Evolutionary conservation across 441 rosid genomes (phyloP), one percentile per base, ranked within the genome.

Genomic region (Manihot esculenta): DNA sequence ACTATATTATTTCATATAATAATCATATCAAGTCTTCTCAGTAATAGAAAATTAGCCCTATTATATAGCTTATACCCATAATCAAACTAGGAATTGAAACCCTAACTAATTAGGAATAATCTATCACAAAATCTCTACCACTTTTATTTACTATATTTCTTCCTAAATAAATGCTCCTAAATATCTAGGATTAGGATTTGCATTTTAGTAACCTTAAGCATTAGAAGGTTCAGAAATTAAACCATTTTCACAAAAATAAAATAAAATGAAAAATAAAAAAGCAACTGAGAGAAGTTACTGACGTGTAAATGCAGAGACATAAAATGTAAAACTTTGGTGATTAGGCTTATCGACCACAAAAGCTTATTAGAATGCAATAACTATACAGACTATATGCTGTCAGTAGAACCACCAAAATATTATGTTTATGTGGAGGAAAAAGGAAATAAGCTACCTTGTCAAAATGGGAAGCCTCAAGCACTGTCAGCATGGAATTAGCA

Each of bases 381-480:
- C 20, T 47, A 35, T n/a, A 10, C 11, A 26, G n/a, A 30, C 17
- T 35, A 33, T 23, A 53, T 51, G 42, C 5, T 15, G 69, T 33
- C 13, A 63, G 53, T 9, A 68, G 21, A 62, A 30, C 20, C 2
- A 27, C 57, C 13, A 60, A 74, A 58, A 26, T 38, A 38, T 61
- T 26, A 42, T 26, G 9, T n/a, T 6, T 13, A 33, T 10, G 18
- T 21, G 49, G 30, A 14, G 7, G 18, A 27, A 54, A 55, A 35
- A 62, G 4, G 21, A 17, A 38, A 24, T 11, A 12, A 18, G 55
- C 61, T 79, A 93, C 99, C 97, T 93, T 93, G 82, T 95, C 99
- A 85, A 91, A 93, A 41, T 97, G 97, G 82, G 84, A 89, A 71
- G 79, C 83, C 85, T 93, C 97, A 62, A 93, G 95, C 45, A 79